Percentiles rank a stretch among this genome's conserved stretches.
These are phyloP conservation scores for Tuber borchii DNA, from an alignment of 495 filamentous ascomycete genomes.

Conservation along the genomic window DNA sequence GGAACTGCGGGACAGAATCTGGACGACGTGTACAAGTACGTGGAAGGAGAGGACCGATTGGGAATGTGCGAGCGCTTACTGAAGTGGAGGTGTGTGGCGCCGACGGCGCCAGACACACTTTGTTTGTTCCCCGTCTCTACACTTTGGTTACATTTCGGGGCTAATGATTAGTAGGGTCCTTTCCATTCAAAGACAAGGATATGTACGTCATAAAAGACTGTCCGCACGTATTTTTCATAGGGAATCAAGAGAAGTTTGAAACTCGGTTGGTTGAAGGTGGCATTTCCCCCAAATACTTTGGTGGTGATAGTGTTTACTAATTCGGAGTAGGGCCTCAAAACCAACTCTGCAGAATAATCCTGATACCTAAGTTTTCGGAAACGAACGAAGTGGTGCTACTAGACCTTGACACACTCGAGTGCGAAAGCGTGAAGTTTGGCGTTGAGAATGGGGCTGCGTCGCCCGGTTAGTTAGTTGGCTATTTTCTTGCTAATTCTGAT, in stretches of 20 bases:
- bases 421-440: conserved; percentile 62
- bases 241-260: conserved; percentile 77
- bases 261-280: conserved; percentile 61
- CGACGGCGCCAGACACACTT: conserved; percentile 91
- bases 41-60: conserved; percentile 65
- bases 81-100: conserved; percentile 84
- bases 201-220: conserved; percentile 77
- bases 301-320: not conserved
- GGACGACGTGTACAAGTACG: conserved; percentile 87
- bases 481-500: not conserved
- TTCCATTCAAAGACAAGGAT: conserved; percentile 87
- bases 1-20: conserved; percentile 86
- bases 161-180: conserved; percentile 61
- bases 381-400: conserved; percentile 79
- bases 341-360: conserved; percentile 65
- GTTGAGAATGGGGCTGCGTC: conserved; percentile 43
- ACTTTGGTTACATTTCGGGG: not conserved
- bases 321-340: conserved; percentile 45
- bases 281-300: not conserved
- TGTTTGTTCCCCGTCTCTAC: conserved; percentile 54
- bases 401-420: conserved; percentile 75
- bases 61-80: conserved; percentile 88
- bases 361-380: conserved; percentile 72
- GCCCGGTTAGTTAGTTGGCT: not conserved
- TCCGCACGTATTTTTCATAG: conserved; percentile 85